phyloP scores from a whole-genome alignment of 179 eudicot species.

The Spergularia azorica region DNA sequence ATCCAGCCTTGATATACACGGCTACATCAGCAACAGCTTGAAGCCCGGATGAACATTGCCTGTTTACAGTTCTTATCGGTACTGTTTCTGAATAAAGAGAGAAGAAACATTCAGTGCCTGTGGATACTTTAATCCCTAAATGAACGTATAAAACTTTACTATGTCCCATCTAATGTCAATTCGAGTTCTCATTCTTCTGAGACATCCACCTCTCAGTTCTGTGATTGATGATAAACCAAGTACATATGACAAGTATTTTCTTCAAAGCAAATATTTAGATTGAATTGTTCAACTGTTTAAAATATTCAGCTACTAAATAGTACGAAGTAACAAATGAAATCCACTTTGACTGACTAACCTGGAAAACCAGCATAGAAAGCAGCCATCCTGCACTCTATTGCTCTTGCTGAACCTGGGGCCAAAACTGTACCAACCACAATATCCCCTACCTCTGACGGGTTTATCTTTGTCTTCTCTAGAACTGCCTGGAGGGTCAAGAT shows the following conservation, averaged over 20 bases:
- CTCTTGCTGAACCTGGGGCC: slow-evolving; percentile 88
- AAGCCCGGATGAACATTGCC: slow-evolving; percentile 98
- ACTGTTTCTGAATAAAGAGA: slow-evolving; percentile 61
- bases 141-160: no score
- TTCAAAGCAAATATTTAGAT: not conserved
- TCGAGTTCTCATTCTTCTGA: no score
- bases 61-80: slow-evolving; percentile 89
- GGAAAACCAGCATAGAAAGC: slow-evolving; percentile 97
- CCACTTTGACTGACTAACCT: slow-evolving; percentile 43
- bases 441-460: slow-evolving; percentile 88
- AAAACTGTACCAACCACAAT: slow-evolving; percentile 94
- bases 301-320: no score
- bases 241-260: not conserved
- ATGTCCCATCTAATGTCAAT: no score
- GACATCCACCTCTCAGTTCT: no score
- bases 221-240: not conserved
- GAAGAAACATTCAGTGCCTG: slow-evolving; percentile 14
- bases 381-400: slow-evolving; percentile 92
- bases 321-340: not conserved
- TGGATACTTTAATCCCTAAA: not conserved
- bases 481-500: slow-evolving; percentile 49
- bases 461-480: slow-evolving; percentile 76
- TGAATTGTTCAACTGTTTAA: not conserved
- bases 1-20: slow-evolving; percentile 90
- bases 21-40: slow-evolving; percentile 99